phyloP scores from a whole-genome alignment of 805 yeast species.

The Lachancea sp. region DNA sequence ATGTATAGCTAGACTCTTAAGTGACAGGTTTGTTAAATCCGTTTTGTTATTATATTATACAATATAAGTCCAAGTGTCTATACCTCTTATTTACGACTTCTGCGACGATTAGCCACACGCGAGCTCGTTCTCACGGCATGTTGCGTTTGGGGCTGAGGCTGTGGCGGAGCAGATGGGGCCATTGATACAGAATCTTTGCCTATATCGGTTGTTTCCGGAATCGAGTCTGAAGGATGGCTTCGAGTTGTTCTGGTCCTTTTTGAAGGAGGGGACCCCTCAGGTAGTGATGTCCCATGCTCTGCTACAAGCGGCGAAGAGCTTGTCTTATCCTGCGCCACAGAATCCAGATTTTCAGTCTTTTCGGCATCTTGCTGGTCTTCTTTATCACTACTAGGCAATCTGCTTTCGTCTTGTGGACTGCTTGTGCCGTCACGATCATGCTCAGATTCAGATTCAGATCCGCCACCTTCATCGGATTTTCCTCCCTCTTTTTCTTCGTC shows the following conservation, averaged over 20 bases:
- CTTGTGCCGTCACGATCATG: not conserved
- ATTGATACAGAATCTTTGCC: not conserved
- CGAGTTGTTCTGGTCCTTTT: slow-evolving; percentile 4
- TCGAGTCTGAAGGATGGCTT: slow-evolving; percentile 2
- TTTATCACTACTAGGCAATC: not conserved
- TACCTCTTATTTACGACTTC: slow-evolving; percentile 20
- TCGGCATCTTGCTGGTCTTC: slow-evolving; percentile 10
- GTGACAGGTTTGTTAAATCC: no score
- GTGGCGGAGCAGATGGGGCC: not conserved
- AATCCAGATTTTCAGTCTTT: not conserved
- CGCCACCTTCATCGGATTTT: not conserved
- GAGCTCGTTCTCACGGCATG: slow-evolving; percentile 11
- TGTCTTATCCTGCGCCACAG: not conserved
- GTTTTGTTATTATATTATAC: not conserved
- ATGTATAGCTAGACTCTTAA: not conserved
- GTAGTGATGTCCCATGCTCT: slow-evolving; percentile 1
- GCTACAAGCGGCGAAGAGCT: not conserved
- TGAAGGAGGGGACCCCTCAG: slow-evolving; percentile 6
- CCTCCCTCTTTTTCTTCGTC: slow-evolving; percentile 4
- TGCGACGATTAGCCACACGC: slow-evolving; percentile 28
- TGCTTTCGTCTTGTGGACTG: not conserved
- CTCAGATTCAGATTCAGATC: not conserved
- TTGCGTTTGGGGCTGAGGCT: slow-evolving; percentile 1
- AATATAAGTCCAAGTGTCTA: not conserved
- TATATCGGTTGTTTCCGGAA: not conserved